Conservation (phyloP, 305 asterid species). For the Fraxinus xanthoxyloides region DNA sequence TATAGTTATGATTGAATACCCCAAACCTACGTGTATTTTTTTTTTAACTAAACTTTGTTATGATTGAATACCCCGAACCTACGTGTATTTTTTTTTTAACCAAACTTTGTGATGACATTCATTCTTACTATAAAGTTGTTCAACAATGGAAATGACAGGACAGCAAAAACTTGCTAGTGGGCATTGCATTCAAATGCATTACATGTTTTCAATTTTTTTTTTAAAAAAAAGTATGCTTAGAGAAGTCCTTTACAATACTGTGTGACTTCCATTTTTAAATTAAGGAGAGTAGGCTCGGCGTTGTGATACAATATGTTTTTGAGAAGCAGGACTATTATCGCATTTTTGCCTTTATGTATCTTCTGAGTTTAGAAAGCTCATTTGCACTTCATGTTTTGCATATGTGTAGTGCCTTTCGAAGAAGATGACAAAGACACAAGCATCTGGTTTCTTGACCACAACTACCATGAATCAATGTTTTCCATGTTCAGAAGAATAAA, state of each 20-base stretch:
- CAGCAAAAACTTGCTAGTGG: neutral
- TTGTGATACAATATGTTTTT: neutral
- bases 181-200: neutral
- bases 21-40: neutral
- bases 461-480: slow-evolving; percentile 90
- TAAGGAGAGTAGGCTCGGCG: neutral
- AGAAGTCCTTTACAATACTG: neutral
- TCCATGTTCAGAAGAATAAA: slow-evolving; percentile 92
- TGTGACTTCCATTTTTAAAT: neutral
- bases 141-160: neutral
- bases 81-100: neutral
- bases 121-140: neutral
- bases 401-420: slow-evolving; percentile 82
- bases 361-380: neutral
- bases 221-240: neutral
- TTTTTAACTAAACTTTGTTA: neutral
- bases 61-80: neutral
- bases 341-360: neutral
- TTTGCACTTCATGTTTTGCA: slow-evolving; percentile 1
- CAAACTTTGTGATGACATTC: neutral
- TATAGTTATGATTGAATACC: neutral
- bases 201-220: neutral
- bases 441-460: slow-evolving; percentile 95
- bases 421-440: slow-evolving; percentile 90
- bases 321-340: neutral